Base-by-base conservation (phyloP, 495 filamentous ascomycete species). In the Hapsidospora chrysogenum region DNA sequence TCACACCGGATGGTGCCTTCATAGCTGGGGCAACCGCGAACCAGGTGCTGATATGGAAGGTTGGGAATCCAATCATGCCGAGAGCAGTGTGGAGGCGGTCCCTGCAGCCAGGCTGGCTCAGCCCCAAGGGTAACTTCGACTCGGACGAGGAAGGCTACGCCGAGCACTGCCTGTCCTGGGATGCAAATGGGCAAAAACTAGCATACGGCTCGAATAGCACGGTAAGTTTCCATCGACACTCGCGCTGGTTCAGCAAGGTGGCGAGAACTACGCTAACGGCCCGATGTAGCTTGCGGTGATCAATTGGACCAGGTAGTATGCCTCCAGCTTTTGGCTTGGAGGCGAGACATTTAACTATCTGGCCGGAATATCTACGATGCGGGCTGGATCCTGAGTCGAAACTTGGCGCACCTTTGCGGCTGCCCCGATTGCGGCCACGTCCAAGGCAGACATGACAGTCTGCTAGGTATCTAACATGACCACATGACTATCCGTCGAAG, bases 1-100 rank as follows among this genome's bases (percentile, higher is more conserved):
- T 84, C 41, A 79, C 77, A 0, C 76, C 80, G 0, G 78, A 85
- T 41, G 80, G 80, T 9, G 70, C 66, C 28, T 70, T 75, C 31
- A 59, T 86, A 26, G 75, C 78, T 16, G 80, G 70, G 10, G 80
- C 74, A 9, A 76, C 73, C 15, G 66, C 58, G 35, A 68, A 78
- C 36, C 63, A 56, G 32, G 60, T 84, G 14, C 59, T 78, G 28
- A 74, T 85, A 11, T 85, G 78, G 79, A 80, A 78, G 43, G 64
- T 71, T 7, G 76, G 76, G 27, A 74, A 74, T 14, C 72, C 69
- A 7, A 61, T 64, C 23, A 58, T 74, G 28, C 75, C 78, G 7
- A 63, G 74, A 30, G 78, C 78, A 16, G 68, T 53, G 29, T 85
- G 78, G 76, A 63, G 46, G 31, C 41, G 60, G 35, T 44, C 50